Evolutionary conservation across 805 yeast species (phyloP), one percentile per base, ranked within the genome.

Genomic region (Saturnispora bothae): DNA sequence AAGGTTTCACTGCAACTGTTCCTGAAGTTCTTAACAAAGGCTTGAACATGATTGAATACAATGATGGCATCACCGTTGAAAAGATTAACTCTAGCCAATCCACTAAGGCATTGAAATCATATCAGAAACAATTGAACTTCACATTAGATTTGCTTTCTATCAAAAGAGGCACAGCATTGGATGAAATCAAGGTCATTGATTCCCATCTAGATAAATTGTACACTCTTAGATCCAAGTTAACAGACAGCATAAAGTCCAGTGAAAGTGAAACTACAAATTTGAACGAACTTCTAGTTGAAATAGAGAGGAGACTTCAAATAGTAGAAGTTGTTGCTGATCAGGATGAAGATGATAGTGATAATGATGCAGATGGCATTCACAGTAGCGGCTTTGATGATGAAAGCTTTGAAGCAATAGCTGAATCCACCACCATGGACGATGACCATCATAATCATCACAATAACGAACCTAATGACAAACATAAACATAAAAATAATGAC

Each of bases 151-250:
- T 72, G 14, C 53, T 77, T 41, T 79, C 76, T 44, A 66, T 81
- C 19, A 69, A 81, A 36, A 78, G 81, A 52, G 75, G 76, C 16
- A 54, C 78, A 28, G 75, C 83, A 0, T 67, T 82, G 1, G 65
- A 64, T 47, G 88, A 81, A 49, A 74, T 81, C 23, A 58, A 63
- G 36, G 88, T 77, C 39, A 63, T 81, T 26, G 89, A 81, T 52
- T 52, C 51, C 27, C 69, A 75, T 46, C 69, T 81, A 28, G 63
- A 66, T 31, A 66, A 65, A 46, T 50, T 80, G 31, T 70, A 73
- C 40, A 45, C 57, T 15, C 61, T 68, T 60, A 63, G 88, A 34
- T 64, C 68, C 39, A 48, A 66, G 12, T 71, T 76, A 22, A 75
- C 78, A 49, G 72, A 75, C 42, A 61, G 72, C 46, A 71, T 81